phyloP scores from a whole-genome alignment of 805 yeast genomes.

The Teunomyces stri region DNA sequence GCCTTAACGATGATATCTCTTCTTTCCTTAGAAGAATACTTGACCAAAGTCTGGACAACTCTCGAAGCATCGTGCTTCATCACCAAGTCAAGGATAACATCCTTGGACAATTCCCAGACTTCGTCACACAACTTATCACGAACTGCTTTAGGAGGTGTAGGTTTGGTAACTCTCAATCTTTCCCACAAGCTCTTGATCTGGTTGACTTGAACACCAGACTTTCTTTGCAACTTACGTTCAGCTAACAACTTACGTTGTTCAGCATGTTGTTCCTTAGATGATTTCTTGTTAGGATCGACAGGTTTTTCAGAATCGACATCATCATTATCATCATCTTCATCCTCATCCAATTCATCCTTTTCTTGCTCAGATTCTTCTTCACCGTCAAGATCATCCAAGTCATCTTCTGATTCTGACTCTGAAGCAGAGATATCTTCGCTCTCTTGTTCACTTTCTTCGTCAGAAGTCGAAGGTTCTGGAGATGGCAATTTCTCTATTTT shows the following conservation, averaged over 20 bases:
- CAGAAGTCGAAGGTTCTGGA: slow-evolving; percentile 21
- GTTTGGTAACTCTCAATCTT: slow-evolving; percentile 78
- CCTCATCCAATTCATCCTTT: slow-evolving; percentile 21
- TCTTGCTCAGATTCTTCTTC: slow-evolving; percentile 15
- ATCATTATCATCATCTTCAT: slow-evolving; percentile 20
- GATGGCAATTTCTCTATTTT: slow-evolving; percentile 31
- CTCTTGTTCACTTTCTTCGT: slow-evolving; percentile 11
- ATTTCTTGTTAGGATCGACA: slow-evolving; percentile 43
- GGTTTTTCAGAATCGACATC: slow-evolving; percentile 14
- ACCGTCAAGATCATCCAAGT: slow-evolving; percentile 16
- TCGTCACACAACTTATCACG: slow-evolving; percentile 79
- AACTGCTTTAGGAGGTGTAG: slow-evolving; percentile 71
- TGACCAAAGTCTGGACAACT: slow-evolving; percentile 90
- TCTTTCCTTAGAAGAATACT: slow-evolving; percentile 77
- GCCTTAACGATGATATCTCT: slow-evolving; percentile 66
- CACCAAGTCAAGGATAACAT: slow-evolving; percentile 77
- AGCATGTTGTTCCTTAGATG: slow-evolving; percentile 68
- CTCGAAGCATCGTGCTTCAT: slow-evolving; percentile 95
- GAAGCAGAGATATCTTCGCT: slow-evolving; percentile 5
- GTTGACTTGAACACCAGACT: slow-evolving; percentile 83
- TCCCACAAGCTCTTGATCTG: slow-evolving; percentile 89
- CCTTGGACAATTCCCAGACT: slow-evolving; percentile 79
- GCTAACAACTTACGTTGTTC: slow-evolving; percentile 76
- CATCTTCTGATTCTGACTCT: slow-evolving; percentile 17
- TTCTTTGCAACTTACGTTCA: slow-evolving; percentile 85